Evolutionary conservation across 805 yeast genomes (phyloP), one percentile per base, ranked within the genome.

Genomic region (Candida anglica): DNA sequence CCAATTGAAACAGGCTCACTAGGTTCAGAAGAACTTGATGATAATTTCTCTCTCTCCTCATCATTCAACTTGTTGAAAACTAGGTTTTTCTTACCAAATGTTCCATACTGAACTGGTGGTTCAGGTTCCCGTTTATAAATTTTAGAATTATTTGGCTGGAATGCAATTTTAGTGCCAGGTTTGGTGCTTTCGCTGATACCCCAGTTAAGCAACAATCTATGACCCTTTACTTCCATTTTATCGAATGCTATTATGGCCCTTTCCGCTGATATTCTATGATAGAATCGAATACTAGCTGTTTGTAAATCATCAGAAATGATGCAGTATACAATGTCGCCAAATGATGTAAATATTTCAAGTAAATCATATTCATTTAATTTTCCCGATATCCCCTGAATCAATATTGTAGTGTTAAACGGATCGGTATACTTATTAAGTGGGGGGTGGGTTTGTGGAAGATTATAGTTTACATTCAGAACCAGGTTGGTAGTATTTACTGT

Each of bases 381-480:
- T 3, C 75, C 61, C 14, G 82, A 73, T 30, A 86, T 53, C 0
- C 89, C 89, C 30, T 79, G 79, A 15, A 86, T 72, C 38, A 75
- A 71, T 11, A 86, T 79, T 1, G 89, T 82, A 6, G 95, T 82
- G 52, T 87, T 88, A 52, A 77, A 71, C 8, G 89, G 86, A 55
- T 88, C 96, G 15, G 93, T 83, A 48, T 69, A 77, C 40, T 78
- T 84, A 47, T 70, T 75, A 33, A 79, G 45, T 4, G 76, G 60
- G 2, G 85, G 79, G 43, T 74, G 80, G 6, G 50, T 53, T 48
- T 74, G 81, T 0, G 56, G 47, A 7, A 63, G 21, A n/a, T n/a
- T n/a, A n/a, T n/a, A n/a, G n/a, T n/a, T n/a, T n/a, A n/a, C n/a
- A n/a, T n/a, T n/a, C 8, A 35, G 48, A 13, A 58, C 45, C 4